Percentiles rank a stretch among this genome's conserved stretches.
Conservation (phyloP, 371 early-diverging fungal species). For the Batkoa obscura region DNA sequence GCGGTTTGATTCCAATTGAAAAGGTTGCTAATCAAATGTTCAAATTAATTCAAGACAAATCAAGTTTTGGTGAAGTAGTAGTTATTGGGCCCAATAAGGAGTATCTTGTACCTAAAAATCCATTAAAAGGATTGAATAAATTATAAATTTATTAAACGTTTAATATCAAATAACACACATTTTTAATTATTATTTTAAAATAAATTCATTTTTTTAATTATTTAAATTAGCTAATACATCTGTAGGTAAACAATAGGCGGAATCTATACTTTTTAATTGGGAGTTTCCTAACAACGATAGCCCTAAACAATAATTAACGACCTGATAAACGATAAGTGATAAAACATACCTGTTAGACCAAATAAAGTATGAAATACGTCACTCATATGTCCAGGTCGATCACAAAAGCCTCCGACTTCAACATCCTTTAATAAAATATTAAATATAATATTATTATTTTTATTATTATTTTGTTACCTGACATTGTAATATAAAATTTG, state of each 20-base stretch:
- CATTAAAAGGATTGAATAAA: too few species aligned
- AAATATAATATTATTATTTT: background rate
- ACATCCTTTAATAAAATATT: constrained; percentile 60
- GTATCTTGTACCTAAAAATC: background rate
- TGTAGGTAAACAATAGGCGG: too few species aligned
- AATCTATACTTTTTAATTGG: too few species aligned
- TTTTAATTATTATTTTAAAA: too few species aligned
- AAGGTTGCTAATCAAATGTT: background rate
- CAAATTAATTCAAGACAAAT: background rate
- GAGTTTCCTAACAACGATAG: too few species aligned
- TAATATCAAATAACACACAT: too few species aligned
- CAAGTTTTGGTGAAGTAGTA: background rate
- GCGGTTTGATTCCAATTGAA: background rate
- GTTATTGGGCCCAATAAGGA: background rate
- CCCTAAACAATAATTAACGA: too few species aligned
- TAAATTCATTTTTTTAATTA: too few species aligned
- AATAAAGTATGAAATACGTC: constrained; percentile 96
- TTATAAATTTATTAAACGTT: too few species aligned
- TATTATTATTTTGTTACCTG: constrained; percentile 32
- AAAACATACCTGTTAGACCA: constrained; percentile 78
- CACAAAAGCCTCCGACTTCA: constrained; percentile 84
- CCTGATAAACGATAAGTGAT: too few species aligned
- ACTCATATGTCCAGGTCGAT: constrained; percentile 79
- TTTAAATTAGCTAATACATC: too few species aligned
- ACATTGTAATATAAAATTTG: constrained; percentile 59